phyloP scores from a whole-genome alignment of 345 rosid species.

The Pugionium dolabratum region DNA sequence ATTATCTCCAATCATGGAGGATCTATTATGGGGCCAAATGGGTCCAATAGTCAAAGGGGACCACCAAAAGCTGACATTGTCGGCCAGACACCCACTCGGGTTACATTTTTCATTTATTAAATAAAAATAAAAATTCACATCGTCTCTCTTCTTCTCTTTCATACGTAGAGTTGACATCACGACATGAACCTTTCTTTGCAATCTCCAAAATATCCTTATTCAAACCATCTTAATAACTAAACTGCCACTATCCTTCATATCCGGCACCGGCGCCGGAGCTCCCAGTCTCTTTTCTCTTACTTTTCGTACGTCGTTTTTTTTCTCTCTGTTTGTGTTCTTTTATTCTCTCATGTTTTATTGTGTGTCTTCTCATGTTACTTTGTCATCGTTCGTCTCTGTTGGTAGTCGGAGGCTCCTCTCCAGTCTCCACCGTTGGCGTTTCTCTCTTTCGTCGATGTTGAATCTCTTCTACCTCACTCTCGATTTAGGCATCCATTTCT shows the following conservation, averaged over 20 bases:
- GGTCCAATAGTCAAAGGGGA: slow-evolving; percentile 40
- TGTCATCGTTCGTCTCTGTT: no score
- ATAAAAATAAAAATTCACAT: slow-evolving; percentile 18
- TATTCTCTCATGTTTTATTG: no score
- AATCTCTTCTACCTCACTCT: no score
- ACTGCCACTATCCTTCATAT: slow-evolving; percentile 30
- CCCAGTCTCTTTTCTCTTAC: no score
- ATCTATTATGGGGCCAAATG: slow-evolving; percentile 35
- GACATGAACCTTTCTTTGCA: slow-evolving; percentile 25
- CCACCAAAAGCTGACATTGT: slow-evolving; percentile 65
- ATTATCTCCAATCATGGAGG: slow-evolving; percentile 40
- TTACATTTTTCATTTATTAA: no score
- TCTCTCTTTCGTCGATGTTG: no score
- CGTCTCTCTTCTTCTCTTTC: slow-evolving; percentile 40
- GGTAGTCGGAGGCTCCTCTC: no score
- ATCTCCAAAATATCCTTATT: slow-evolving; percentile 28
- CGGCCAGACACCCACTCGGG: slow-evolving; percentile 78
- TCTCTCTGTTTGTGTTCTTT: slow-evolving; percentile 22
- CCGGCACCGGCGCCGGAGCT: no score
- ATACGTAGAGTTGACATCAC: slow-evolving; percentile 60
- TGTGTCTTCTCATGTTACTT: no score
- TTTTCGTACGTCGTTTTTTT: no score
- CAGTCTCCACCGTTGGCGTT: no score
- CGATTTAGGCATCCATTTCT: no score
- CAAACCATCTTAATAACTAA: slow-evolving; percentile 26